Conservation (phyloP, 2,329 filamentous ascomycete genomes). For the Exophiala alcalophila region DNA sequence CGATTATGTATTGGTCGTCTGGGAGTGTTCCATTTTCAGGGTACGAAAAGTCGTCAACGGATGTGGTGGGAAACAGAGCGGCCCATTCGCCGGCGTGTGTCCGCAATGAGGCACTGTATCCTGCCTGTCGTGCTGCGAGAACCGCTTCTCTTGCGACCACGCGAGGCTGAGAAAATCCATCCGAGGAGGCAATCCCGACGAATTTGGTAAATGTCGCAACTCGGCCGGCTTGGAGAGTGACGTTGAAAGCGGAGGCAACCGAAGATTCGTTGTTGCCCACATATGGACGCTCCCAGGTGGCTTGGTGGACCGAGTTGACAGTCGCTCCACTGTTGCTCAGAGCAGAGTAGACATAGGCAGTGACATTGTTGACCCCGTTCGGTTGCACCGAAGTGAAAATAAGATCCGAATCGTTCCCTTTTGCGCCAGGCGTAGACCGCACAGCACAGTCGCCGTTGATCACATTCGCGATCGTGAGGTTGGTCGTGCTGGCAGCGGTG, state of each 20-base stretch:
- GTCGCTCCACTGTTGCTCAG: constrained; percentile 42
- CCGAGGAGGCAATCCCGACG: constrained; percentile 65
- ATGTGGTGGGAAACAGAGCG: constrained; percentile 57
- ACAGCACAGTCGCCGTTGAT: constrained; percentile 68
- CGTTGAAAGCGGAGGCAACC: constrained; percentile 59
- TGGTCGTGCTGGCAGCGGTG: constrained; percentile 51
- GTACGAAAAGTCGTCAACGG: constrained; percentile 61
- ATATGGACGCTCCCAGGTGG: constrained; percentile 43
- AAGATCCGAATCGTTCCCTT: constrained; percentile 53
- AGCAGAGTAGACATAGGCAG: constrained; percentile 56
- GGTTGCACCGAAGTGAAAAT: constrained; percentile 67
- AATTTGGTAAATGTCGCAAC: constrained; percentile 62
- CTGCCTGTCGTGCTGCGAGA: constrained; percentile 47
- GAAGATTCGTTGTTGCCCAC: constrained; percentile 60
- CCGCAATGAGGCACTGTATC: constrained; percentile 54
- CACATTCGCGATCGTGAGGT: constrained; percentile 63
- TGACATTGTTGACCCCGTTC: constrained; percentile 59
- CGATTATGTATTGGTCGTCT: constrained; percentile 53
- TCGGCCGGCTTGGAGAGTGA: constrained; percentile 53
- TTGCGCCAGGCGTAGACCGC: constrained; percentile 58
- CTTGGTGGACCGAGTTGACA: constrained; percentile 42
- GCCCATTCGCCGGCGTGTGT: constrained; percentile 63
- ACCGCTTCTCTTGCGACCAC: constrained; percentile 56
- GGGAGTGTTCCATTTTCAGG: constrained; percentile 58
- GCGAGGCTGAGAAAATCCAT: constrained; percentile 62